Evolutionary conservation across 1,139 yeast genomes (phyloP).

Genomic region (Suhomyces kunorum): DNA sequence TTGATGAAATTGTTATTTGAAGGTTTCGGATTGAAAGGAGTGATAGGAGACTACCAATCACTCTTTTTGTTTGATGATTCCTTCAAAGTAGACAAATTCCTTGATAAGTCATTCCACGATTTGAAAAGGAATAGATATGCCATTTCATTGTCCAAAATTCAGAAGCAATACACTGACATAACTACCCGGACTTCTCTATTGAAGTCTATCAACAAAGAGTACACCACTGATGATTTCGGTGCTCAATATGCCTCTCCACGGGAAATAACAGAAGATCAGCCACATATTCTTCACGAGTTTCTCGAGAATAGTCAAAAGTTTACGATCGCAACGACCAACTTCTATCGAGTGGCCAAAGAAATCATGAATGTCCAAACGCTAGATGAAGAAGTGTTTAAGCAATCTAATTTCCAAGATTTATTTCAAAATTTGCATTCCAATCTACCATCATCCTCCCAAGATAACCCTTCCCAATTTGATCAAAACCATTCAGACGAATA

Average conservation of each 20-base stretch:
- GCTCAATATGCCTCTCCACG: neutral
- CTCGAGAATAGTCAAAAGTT: slow-evolving; percentile 30
- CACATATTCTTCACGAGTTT: slow-evolving; percentile 15
- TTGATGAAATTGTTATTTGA: slow-evolving; percentile 59
- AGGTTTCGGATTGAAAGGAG: slow-evolving; percentile 56
- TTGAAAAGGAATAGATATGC: slow-evolving; percentile 36
- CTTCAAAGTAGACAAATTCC: slow-evolving; percentile 50
- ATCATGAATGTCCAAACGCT: slow-evolving; percentile 65
- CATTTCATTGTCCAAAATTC: slow-evolving; percentile 33
- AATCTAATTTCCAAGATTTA: slow-evolving; percentile 39
- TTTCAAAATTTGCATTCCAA: slow-evolving; percentile 21
- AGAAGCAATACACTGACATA: slow-evolving; percentile 26
- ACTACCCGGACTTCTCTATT: neutral
- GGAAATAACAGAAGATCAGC: neutral
- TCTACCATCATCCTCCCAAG: slow-evolving; percentile 5
- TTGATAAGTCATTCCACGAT: slow-evolving; percentile 36
- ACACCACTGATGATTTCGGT: neutral
- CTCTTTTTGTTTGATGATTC: slow-evolving; percentile 54
- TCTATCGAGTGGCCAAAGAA: slow-evolving; percentile 62
- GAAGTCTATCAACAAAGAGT: neutral
- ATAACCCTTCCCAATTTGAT: slow-evolving; percentile 29
- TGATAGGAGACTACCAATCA: slow-evolving; percentile 52
- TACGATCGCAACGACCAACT: slow-evolving; percentile 36
- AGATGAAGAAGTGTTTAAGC: slow-evolving; percentile 51
- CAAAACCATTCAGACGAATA: slow-evolving; percentile 49